These are phyloP conservation scores for Brassica hybrid DNA, from an alignment of 441 rosid genomes.

Conservation along the genomic window DNA sequence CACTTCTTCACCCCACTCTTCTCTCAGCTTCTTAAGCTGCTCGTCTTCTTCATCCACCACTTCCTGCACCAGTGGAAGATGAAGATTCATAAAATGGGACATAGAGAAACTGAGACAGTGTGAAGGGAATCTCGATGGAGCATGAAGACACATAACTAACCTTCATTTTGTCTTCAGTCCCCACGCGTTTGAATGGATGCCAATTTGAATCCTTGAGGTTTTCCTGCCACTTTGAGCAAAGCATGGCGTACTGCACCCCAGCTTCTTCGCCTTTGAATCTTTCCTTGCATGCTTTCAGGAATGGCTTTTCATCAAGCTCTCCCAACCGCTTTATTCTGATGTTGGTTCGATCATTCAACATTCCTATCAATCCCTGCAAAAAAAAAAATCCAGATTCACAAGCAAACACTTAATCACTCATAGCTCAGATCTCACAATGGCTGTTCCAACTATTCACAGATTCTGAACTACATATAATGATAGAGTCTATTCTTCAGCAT, in stretches of 20 bases:
- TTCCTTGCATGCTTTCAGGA: slow-evolving; percentile 57
- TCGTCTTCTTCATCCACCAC: slow-evolving; percentile 77
- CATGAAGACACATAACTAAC: slow-evolving; percentile 28
- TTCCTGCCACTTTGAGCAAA: slow-evolving; percentile 83
- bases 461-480: slow-evolving; percentile 9
- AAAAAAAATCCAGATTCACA: background rate
- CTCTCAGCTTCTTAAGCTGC: slow-evolving; percentile 58
- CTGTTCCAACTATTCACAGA: background rate
- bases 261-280: slow-evolving; percentile 62
- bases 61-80: slow-evolving; percentile 53
- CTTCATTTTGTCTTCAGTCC: slow-evolving; percentile 40
- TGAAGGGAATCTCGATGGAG: background rate
- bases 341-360: slow-evolving; percentile 43
- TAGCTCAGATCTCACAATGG: slow-evolving; percentile 7
- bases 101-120: background rate
- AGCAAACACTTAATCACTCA: slow-evolving; percentile 1
- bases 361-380: slow-evolving; percentile 62
- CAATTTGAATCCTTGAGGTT: slow-evolving; percentile 61
- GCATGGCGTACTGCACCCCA: slow-evolving; percentile 53
- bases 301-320: slow-evolving; percentile 69
- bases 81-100: background rate
- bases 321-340: slow-evolving; percentile 87
- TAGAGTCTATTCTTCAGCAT: too few species aligned
- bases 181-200: slow-evolving; percentile 70
- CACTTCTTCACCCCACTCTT: slow-evolving; percentile 75